A percentile compares a stretch with the other conserved stretches of the same genome.
phyloP scores from a whole-genome alignment of 345 rosid genomes.

The Gossypium rotundifolium region DNA sequence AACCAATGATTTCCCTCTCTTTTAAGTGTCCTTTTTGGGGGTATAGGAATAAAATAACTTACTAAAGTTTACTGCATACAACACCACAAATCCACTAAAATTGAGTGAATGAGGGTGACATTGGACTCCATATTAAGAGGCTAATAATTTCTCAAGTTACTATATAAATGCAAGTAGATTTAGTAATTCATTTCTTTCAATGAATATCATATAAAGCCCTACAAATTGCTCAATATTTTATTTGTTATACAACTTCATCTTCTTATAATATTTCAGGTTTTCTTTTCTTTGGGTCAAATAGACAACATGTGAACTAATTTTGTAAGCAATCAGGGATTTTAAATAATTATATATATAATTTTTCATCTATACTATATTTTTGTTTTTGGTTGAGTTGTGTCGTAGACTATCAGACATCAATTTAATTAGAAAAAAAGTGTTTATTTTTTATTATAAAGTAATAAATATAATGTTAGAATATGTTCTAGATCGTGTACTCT shows the following conservation, averaged over 20 bases:
- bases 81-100: neutral
- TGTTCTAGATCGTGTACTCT: no score
- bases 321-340: neutral
- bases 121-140: constrained; percentile 23
- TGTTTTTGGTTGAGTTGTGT: no score
- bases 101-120: constrained; percentile 15
- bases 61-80: neutral
- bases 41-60: no score
- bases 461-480: no score
- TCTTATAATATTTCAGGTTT: neutral
- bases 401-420: no score
- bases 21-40: neutral
- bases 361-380: neutral
- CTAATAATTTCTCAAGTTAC: neutral
- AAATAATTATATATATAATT: neutral
- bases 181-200: no score
- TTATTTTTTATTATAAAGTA: no score
- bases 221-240: no score
- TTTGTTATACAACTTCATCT: neutral
- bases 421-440: no score
- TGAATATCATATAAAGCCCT: no score
- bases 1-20: neutral
- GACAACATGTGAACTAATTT: neutral
- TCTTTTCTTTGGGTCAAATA: neutral
- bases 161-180: no score